These are phyloP conservation scores for Domatiomyces globalis DNA, from an alignment of 2,329 filamentous ascomycete genomes.

Conservation along the genomic window DNA sequence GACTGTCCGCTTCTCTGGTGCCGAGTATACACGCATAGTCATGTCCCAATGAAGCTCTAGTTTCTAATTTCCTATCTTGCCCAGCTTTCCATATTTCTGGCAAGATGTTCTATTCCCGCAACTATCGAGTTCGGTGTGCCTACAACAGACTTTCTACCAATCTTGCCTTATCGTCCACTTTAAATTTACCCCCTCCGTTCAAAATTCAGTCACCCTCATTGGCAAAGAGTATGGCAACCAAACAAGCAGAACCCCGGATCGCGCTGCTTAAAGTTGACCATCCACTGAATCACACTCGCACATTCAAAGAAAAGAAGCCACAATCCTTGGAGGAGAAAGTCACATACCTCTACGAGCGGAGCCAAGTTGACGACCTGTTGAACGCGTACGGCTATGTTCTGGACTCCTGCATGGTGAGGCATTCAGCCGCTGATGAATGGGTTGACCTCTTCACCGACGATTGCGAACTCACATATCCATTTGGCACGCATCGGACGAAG, in stretches of 20 bases:
- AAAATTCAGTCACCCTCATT: not conserved
- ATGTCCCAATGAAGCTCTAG: not conserved
- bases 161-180: not conserved
- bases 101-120: not conserved
- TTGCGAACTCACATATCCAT: slow-evolving; percentile 6
- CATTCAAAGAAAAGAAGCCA: slow-evolving; percentile 1
- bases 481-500: slow-evolving; percentile 6
- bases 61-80: not conserved
- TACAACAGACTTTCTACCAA: not conserved
- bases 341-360: slow-evolving; percentile 7
- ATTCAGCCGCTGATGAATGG: slow-evolving; percentile 2
- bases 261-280: slow-evolving; percentile 4
- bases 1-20: not conserved
- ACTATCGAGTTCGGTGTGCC: not conserved
- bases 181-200: not conserved
- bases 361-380: slow-evolving; percentile 38
- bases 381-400: slow-evolving; percentile 33
- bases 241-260: not conserved
- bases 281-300: slow-evolving; percentile 1
- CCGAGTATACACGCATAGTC: not conserved
- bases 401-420: slow-evolving; percentile 7
- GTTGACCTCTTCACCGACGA: slow-evolving; percentile 7
- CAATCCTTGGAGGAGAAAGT: slow-evolving; percentile 3
- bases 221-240: not conserved
- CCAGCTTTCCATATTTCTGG: not conserved